Evolutionary conservation across 345 rosid species (phyloP), one percentile per base, ranked within the genome.

Genomic region (Leavenworthia alabamica): DNA sequence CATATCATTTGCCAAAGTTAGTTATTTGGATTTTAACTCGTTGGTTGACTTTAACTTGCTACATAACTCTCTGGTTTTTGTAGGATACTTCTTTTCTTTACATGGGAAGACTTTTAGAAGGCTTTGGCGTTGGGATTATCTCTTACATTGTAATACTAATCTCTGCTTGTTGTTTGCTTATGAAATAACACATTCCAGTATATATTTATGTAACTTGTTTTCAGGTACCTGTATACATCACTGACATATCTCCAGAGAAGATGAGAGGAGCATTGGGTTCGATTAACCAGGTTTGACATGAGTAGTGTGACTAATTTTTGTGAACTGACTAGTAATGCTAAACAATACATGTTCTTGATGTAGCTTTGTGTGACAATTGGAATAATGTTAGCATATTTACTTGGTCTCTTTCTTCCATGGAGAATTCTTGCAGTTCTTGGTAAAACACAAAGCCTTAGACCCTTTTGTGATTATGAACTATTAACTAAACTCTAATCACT

Each of bases 311-410:
- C 60, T 24, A 43, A 11, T 31, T 53, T 8, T 53, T 22, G 15
- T 10, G 36, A 13, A 51, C 31, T 0, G 13, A 17, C 29, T 51
- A 23, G n/a, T 59, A 1, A 8, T 26, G 36, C 35, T 72, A 49
- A 44, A 27, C 11, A 9, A 3, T 5, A 41, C 14, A 6, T 17
- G 33, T 43, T 17, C 13, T 63, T 56, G 39, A 10, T 77, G 59
- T 71, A 93, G 99, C 97, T 93, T 59, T 89, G 97, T 17, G 89
- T 93, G 51, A 93, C 99, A 39, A 77, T 93, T 72, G 99, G 99
- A 72, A 93, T 89, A 66, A 68, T 93, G 99, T 70, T 93, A 79
- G 97, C 97, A 22, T 89, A 93, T 77, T 77, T 93, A 59, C 86
- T 91, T 56, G 94, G 91, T 43, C 81, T 90, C 68, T 85, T 85